Evolutionary conservation across 1,284 basidiomycete genomes (phyloP), one percentile per base, ranked within the genome.

Genomic region (Tilletia caries): DNA sequence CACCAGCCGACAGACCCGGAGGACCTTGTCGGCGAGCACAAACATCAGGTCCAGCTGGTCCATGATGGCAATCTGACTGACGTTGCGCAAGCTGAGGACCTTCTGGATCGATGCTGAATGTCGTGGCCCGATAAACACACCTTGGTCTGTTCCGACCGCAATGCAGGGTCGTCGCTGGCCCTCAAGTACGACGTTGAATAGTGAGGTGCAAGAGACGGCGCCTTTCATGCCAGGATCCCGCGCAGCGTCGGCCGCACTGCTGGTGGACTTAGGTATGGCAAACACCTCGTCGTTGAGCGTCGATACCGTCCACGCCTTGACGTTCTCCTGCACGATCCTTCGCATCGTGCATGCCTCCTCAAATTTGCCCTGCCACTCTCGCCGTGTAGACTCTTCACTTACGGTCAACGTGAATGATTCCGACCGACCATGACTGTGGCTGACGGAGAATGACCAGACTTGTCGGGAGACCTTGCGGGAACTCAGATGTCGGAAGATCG

Each of bases 1-100:
- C 83, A 97, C 94, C 62, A 98, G 91, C 73, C 95, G 92, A 82
- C 98, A 97, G 37, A 83, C 81, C 62, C 84, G 77, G 64, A 85
- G 77, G 18, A 83, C 91, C 86, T 92, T 93, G 84, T 95, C 92
- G 4, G 95, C 92, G 25, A 98, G 86, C 20, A 98, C 93, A 33
- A 98, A 87, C 86, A 98, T 94, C 76, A 98, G 93, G 33, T 92
- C 92, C 83, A 95, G 95, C 75, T 93, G 92, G 79, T 95, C 92
- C 2, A 98, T 86, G 86, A 98, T 94, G 1, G 94, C 93, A 82
- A 92, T 92, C 79, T 96, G 93, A 4, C 92, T 93, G 34, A 98
- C 94, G 84, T 89, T 88, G 83, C 92, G 92, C 50, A 96, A 86
- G 80, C 95, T 92, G 15, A 97, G 85, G 25, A 97, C 93, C 69